These are phyloP conservation scores for Zymoseptoria ardabiliae DNA, from an alignment of 2,329 filamentous ascomycete species.

Conservation along the genomic window DNA sequence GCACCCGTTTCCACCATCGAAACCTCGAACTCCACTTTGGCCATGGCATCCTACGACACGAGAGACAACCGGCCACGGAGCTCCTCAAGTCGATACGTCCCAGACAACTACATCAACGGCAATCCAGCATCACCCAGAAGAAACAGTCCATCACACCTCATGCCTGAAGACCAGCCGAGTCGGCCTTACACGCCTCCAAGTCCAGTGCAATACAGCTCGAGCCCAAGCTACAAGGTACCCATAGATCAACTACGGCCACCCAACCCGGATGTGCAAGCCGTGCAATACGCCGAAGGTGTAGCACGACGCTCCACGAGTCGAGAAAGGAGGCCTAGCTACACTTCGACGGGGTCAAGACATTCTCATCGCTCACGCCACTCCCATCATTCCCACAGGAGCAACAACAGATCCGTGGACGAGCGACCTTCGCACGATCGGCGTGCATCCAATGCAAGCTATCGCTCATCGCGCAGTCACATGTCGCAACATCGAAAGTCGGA, in stretches of 20 bases:
- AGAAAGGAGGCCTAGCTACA: neutral
- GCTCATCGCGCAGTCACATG: neutral
- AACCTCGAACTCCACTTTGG: neutral
- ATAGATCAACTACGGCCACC: neutral
- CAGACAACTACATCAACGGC: neutral
- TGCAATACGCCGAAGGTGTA: neutral
- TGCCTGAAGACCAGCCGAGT: neutral
- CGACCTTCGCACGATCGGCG: neutral
- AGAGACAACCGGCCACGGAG: neutral
- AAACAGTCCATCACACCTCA: neutral
- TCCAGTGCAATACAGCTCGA: constrained; percentile 5
- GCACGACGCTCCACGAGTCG: neutral
- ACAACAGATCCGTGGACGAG: neutral
- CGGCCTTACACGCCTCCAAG: constrained; percentile 3
- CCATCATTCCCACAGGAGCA: neutral
- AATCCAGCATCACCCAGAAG: neutral
- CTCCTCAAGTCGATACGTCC: constrained; percentile 1
- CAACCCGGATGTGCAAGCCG: neutral
- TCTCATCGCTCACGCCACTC: constrained; percentile 1
- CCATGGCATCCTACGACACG: neutral
- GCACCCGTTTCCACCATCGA: neutral
- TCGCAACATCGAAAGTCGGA: neutral
- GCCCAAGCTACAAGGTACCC: neutral
- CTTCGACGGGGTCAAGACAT: neutral
- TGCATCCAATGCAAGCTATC: neutral